These are phyloP conservation scores for Agastache rugosa DNA, from an alignment of 257 asterid genomes.

Conservation along the genomic window DNA sequence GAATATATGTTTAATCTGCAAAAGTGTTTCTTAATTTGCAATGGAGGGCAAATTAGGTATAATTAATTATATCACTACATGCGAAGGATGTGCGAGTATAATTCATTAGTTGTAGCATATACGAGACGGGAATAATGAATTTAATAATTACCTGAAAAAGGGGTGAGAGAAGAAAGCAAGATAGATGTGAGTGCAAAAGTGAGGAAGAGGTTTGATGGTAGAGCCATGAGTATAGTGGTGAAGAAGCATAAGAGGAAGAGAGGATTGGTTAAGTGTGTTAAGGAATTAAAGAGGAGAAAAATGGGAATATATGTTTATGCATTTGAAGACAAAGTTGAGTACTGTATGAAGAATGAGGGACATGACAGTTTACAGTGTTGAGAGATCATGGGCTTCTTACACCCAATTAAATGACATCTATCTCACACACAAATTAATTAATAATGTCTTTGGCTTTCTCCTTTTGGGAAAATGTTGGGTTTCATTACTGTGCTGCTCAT, in stretches of 20 bases:
- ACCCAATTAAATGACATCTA: slow-evolving; percentile 37
- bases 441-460: slow-evolving; percentile 25
- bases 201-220: slow-evolving; percentile 36
- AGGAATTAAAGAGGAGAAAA: background rate
- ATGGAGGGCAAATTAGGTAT: background rate
- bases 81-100: no score
- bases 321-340: slow-evolving; percentile 38
- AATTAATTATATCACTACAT: no score
- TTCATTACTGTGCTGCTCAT: slow-evolving; percentile 34
- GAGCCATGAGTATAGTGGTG: slow-evolving; percentile 35
- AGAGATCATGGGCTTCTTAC: slow-evolving; percentile 14
- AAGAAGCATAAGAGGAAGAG: background rate
- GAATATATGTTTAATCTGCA: background rate
- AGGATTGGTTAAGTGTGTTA: background rate
- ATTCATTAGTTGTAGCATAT: no score
- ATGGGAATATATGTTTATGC: background rate
- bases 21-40: background rate
- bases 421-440: slow-evolving; percentile 24
- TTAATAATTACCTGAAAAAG: slow-evolving; percentile 50
- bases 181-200: slow-evolving; percentile 43
- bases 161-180: slow-evolving; percentile 49
- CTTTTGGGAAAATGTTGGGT: slow-evolving; percentile 47
- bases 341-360: slow-evolving; percentile 45
- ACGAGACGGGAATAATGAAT: background rate
- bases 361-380: slow-evolving; percentile 42